phyloP scores from a whole-genome alignment of 768 basidiomycete genomes.

The Boletus reticulatus region DNA sequence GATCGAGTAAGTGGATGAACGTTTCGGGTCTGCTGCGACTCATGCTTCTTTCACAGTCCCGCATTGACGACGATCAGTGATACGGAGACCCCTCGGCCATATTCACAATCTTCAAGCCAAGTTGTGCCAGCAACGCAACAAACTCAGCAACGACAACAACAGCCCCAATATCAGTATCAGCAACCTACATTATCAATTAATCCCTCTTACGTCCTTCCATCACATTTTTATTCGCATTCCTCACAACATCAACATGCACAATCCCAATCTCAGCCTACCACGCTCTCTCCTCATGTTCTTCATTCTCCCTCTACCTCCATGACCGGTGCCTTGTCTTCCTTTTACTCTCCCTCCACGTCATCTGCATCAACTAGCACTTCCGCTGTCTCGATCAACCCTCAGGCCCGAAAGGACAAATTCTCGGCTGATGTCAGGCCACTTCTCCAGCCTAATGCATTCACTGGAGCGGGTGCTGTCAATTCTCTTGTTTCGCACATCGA shows the following conservation, averaged over 20 bases:
- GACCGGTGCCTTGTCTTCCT: constrained; percentile 35
- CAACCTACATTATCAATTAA: constrained; percentile 43
- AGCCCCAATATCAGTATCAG: constrained; percentile 39
- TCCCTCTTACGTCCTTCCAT: constrained; percentile 38
- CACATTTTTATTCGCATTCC: constrained; percentile 38
- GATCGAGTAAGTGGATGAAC: constrained; percentile 57
- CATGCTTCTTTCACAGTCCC: constrained; percentile 41
- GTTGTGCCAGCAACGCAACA: constrained; percentile 34
- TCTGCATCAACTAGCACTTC: constrained; percentile 28
- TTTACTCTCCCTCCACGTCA: constrained; percentile 36
- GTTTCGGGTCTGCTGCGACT: constrained; percentile 11
- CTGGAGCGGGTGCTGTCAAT: constrained; percentile 65
- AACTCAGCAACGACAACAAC: constrained; percentile 35
- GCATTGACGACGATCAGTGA: constrained; percentile 58
- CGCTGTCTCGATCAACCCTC: constrained; percentile 37
- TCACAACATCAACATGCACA: constrained; percentile 28
- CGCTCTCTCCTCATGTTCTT: constrained; percentile 68
- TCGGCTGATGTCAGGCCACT: constrained; percentile 51
- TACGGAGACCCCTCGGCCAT: constrained; percentile 44
- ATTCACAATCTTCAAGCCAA: constrained; percentile 43
- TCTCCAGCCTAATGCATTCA: constrained; percentile 57
- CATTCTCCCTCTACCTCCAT: constrained; percentile 50
- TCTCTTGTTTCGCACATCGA: constrained; percentile 57
- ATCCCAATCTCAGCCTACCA: constrained; percentile 47
- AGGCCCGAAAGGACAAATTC: constrained; percentile 57